Base-by-base conservation (phyloP, 495 filamentous ascomycete genomes). In the Geoglossum glabrum region DNA sequence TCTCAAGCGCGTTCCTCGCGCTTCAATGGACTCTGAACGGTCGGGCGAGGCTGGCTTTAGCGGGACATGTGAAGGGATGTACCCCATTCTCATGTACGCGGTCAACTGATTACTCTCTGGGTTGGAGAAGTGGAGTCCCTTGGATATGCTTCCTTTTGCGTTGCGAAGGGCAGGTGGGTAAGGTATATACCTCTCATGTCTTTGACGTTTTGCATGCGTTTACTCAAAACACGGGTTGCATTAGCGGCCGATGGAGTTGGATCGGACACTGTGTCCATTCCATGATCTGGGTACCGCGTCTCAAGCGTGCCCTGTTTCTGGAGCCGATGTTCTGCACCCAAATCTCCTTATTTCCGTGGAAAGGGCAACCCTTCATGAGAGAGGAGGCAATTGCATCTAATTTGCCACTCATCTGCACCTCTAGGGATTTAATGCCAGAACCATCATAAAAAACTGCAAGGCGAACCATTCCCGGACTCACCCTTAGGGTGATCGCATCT, bases 1-100 rank as follows among this genome's bases (percentile, higher is more conserved):
- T 25, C 46, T 59, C 57, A 59, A 59, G 46, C 57, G 46, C 57
- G 46, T 25, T 59, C 25, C 49, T 27, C 49, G 49, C 49, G 49
- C 49, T 52, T 52, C 49, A 21, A 1, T n/a, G 40, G n/a, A 21
- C 40, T 30, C 1, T 28, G 49, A 27, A 26, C 23, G 23, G 46
- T 28, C 23, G 49, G 49, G 17, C 25, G 46, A 52, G 15, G 49
- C 11, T 52, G 28, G 25, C 23, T 30, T n/a, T 19, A 52, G 23
- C 23, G 49, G 25, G 25, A 30, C 26, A 52, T 30, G 21, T 30
- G 49, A 52, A 52, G 49, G 5, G 11, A 19, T n/a, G 49, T 52
- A 52, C 10, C 49, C 17, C 3, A 50, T 30, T 52, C 28, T 13
- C n/a, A n/a, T n/a, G 19, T 52, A 17, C 23, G 25, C 17, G 7